Evolutionary conservation across 2,329 filamentous ascomycete species (phyloP), one percentile per base, ranked within the genome.

Genomic region (Sporothrix protearum): DNA sequence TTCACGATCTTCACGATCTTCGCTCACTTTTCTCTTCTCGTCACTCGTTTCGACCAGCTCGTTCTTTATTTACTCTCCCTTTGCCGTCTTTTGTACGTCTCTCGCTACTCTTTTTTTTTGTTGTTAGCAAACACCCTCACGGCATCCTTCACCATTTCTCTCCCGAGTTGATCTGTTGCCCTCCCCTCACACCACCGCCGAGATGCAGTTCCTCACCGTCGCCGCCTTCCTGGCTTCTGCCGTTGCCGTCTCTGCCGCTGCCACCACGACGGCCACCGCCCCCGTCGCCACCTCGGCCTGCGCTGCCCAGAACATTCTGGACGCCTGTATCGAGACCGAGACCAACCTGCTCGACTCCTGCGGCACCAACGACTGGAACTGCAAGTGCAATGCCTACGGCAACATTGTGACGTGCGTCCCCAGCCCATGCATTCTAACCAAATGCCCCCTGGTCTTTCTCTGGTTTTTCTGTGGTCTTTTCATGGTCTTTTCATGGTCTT

Each of bases 341-440:
- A 79, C 75, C 51, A 75, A 75, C 72, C 83, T 82, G 78, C 78
- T 83, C 74, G 71, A 75, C 3, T 73, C 74, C 53, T 87, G 85
- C 78, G 70, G 59, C 12, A 5, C 71, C 25, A 78, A 76, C 66
- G 84, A 87, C 78, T 85, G 81, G 74, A 77, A 80, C 69, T 87
- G 85, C 78, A 80, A 81, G 73, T 87, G 85, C 76, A 77, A 79
- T 69, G 80, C 81, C 63, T 81, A 84, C 76, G 74, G 82, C 73
- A 79, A 81, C 74, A 79, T 86, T 68, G 77, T 83, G 61, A 85
- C 84, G 83, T 86, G 77, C 73, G 83, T 80, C 22, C 45, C 55
- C 25, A 45, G 19, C 22, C 7, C 42, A 6, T 16, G 14, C 42
- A 47, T 16, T 47, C 14, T 5, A 47, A 47, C 16, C 12, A 5